A percentile compares a stretch with the other conserved stretches of the same genome.
phyloP scores from a whole-genome alignment of 202 grass and related monocot genomes.

The Schoenoplectus triqueter region DNA sequence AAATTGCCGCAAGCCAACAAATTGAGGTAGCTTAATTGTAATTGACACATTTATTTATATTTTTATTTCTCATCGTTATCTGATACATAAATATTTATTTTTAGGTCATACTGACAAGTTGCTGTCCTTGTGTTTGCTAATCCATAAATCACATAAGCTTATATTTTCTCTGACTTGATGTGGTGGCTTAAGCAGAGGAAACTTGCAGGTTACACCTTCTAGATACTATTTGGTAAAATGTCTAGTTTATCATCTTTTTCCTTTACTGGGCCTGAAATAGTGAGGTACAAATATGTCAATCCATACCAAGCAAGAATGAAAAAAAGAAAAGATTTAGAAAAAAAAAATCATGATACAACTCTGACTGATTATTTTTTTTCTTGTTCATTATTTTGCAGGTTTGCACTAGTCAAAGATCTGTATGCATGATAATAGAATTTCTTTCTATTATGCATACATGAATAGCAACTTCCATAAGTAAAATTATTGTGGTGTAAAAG shows the following conservation, averaged over 20 bases:
- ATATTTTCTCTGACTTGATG: not conserved
- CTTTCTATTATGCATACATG: not conserved
- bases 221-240: not conserved
- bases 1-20: not conserved
- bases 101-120: not conserved
- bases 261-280: not conserved
- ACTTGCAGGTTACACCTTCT: not conserved
- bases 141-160: not conserved
- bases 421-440: not conserved
- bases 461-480: not conserved
- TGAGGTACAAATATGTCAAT: conserved; percentile 12
- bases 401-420: not conserved
- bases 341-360: not conserved
- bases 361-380: not conserved
- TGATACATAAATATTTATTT: not conserved
- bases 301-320: not conserved
- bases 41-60: not conserved
- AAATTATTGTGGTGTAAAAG: not conserved
- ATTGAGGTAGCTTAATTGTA: conserved; percentile 17
- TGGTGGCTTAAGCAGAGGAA: not conserved
- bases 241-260: not conserved
- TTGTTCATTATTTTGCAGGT: not conserved
- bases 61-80: not conserved
- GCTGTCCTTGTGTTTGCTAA: not conserved
- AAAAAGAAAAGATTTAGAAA: not conserved